A percentile compares a stretch with the other conserved stretches of the same genome.
Evolutionary conservation across 2,329 filamentous ascomycete species (phyloP).

Genomic region (Canariomyces notabilis): DNA sequence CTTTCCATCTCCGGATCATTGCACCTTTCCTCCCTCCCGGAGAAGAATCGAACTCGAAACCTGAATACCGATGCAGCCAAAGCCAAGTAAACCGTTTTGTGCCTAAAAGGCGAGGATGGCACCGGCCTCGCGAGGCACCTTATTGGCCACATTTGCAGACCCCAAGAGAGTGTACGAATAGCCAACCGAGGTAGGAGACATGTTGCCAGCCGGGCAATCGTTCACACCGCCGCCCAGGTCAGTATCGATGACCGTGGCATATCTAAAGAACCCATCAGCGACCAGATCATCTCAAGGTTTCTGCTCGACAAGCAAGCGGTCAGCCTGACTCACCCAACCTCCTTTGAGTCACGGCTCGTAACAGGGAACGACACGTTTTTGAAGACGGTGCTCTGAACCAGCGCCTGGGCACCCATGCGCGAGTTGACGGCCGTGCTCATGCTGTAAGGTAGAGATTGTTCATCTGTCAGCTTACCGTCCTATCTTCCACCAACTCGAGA

Average conservation of each 20-base stretch:
- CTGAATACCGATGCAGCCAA: too few relatives aligned
- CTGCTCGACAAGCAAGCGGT: too few relatives aligned
- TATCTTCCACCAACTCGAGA: background rate
- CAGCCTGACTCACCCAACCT: constrained; percentile 33
- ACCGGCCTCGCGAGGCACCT: constrained; percentile 16
- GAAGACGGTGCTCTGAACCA: constrained; percentile 53
- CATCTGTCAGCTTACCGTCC: background rate
- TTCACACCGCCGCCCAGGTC: constrained; percentile 42
- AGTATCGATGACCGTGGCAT: constrained; percentile 39
- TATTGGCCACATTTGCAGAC: constrained; percentile 35
- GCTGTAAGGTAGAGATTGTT: constrained; percentile 33
- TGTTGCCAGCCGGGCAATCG: constrained; percentile 45
- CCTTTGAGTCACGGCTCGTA: constrained; percentile 37
- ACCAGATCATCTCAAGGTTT: background rate
- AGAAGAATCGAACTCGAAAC: too few relatives aligned
- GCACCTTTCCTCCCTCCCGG: too few relatives aligned
- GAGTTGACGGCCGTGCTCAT: constrained; percentile 50
- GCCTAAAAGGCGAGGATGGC: constrained; percentile 18
- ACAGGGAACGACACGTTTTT: constrained; percentile 35
- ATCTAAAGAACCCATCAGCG: constrained; percentile 15
- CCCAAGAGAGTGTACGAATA: constrained; percentile 52
- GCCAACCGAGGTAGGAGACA: constrained; percentile 39
- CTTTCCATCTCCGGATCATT: too few relatives aligned
- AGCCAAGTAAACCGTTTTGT: too few relatives aligned
- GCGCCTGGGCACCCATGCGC: constrained; percentile 51